A percentile compares a stretch with the other conserved stretches of the same genome.
These are phyloP conservation scores for Fragilariopsis cylindrus DNA, from an alignment of 108 stramenopile species.

Conservation along the genomic window DNA sequence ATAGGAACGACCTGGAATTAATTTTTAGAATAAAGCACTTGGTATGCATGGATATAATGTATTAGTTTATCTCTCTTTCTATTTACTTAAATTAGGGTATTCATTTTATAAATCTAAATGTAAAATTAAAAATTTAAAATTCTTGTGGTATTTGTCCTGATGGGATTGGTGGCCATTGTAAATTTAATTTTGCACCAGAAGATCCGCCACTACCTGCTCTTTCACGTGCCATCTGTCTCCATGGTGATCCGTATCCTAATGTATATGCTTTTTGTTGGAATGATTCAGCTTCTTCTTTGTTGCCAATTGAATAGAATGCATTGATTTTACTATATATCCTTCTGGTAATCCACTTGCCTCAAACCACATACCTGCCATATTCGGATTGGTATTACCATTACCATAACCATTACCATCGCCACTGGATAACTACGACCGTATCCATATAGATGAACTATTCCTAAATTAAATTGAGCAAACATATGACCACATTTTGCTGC, in stretches of 20 bases:
- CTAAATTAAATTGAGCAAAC: constrained; percentile 23
- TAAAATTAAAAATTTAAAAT: background rate
- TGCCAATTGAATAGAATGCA: background rate
- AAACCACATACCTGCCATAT: constrained; percentile 15
- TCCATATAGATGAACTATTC: constrained; percentile 13
- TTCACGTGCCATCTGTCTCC: constrained; percentile 8
- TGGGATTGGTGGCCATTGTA: constrained; percentile 13
- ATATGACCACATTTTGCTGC: constrained; percentile 9
- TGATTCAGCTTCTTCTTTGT: background rate
- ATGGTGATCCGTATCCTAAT: constrained; percentile 9
- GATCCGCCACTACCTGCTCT: constrained; percentile 17
- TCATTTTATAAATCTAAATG: too few relatives aligned
- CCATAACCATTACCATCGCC: too few relatives aligned
- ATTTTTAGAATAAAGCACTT: too few relatives aligned
- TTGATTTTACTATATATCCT: constrained; percentile 2
- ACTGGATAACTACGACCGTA: background rate
- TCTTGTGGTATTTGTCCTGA: background rate
- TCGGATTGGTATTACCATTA: background rate
- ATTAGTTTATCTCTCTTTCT: too few relatives aligned
- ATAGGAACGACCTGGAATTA: too few relatives aligned
- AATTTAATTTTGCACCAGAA: constrained; percentile 7
- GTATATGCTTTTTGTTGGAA: background rate
- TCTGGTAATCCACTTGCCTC: constrained; percentile 18
- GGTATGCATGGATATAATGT: too few relatives aligned
- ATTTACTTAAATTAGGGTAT: too few relatives aligned